Evolutionary conservation across 768 basidiomycete species (phyloP), one percentile per base, ranked within the genome.

Genomic region (Termitomyces titanicus): DNA sequence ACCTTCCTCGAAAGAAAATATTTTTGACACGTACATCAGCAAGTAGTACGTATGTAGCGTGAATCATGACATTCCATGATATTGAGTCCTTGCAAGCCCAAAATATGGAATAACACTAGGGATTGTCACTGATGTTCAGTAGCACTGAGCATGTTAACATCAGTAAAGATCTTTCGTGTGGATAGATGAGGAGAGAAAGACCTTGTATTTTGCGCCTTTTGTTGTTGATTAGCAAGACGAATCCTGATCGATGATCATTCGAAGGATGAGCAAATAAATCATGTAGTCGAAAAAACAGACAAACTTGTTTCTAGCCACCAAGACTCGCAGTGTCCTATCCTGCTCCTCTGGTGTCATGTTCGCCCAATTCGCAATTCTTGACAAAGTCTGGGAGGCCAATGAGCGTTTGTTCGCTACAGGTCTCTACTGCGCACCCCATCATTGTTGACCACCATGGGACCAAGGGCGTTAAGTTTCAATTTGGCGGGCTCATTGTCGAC

Each of bases 401-500:
- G 12, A 44, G 46, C 12, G 34, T 22, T 13, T 24, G 11, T 40
- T 25, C 18, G 25, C 49, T 12, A 31, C 34, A 25, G 31, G 44
- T 47, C n/a, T 10, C 17, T 10, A 38, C 35, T 15, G 70, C 79
- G 53, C 64, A 86, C 84, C 50, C 85, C 85, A 70, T 88, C 80
- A 39, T 71, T 79, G 64, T 87, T 87, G 38, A 87, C 83, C 42
- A 88, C 82, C 74, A 88, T 77, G 1, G 86, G 86, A 1, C 85
- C 85, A 12, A 88, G 73, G 18, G 72, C 74, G 56, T 87, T 84
- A 6, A 86, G 67, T 64, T 76, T 82, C 47, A 84, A 68, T 2
- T 73, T 56, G 8, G 63, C 63, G 33, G 64, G 58, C 10, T 59
- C 64, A 44, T 24, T 37, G 39, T 60, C 54, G 31, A 58, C 47